Evolutionary conservation across 1,139 yeast genomes (phyloP), one percentile per base, ranked within the genome.

Genomic region (Zygosaccharomyces sapae): DNA sequence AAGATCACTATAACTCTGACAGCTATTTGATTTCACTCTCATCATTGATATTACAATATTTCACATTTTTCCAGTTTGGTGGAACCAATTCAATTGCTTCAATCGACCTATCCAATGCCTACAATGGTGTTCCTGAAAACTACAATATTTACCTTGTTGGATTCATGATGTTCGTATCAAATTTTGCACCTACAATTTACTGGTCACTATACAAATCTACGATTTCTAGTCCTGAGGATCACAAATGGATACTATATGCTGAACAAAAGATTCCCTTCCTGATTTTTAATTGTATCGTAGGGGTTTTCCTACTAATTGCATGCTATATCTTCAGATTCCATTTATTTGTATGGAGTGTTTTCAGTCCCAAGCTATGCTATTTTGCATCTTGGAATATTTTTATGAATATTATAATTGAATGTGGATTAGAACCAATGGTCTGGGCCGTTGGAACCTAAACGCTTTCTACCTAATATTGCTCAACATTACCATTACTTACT

Each of bases 291-390:
- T 69, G 83, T 2, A 57, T 82, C 1, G 65, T 79, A 12, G 86
- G 87, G 1, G 61, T 79, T 3, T 73, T 76, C 36, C 76, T 90
- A 45, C 64, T 86, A 43, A 70, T 74, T 0, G 83, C 97, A 5
- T 92, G 98, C 62, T 75, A 77, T 46, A 73, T 79, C 24, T 73
- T 90, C 54, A 75, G 96, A 56, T 86, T 83, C 61, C 98, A 92
- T 63, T 72, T 92, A 49, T 92, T 92, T 63, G 85, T 94, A 12
- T 94, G 98, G 97, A 88, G 97, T 1, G 98, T 94, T 3, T 92
- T 92, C 69, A 86, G 96, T 43, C 99, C 98, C 0, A 92, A 89
- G 59, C 67, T 92, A 13, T 74, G 95, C 31, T 92, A 83, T 63
- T 83, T 84, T 54, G 79, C 81, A 1, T 82, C 83, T 2, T 94